A percentile compares a stretch with the other conserved stretches of the same genome.
phyloP scores from a whole-genome alignment of 202 grass and related monocot genomes.

The Zoysia matrella region DNA sequence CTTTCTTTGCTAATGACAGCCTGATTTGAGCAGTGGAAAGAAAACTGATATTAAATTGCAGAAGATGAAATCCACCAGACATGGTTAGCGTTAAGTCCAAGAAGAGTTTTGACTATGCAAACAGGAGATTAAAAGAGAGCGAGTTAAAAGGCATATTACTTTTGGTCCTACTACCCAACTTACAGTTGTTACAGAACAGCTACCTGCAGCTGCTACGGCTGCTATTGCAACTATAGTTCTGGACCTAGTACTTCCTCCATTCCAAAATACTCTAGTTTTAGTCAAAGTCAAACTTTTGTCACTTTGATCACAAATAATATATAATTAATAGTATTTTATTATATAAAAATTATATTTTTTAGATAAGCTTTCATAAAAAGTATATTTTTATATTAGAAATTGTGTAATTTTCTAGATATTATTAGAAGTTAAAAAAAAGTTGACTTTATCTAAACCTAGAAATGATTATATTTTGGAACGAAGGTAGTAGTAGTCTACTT shows the following conservation, averaged over 20 bases:
- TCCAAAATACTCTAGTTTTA: too few relatives aligned
- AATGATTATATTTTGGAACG: too few relatives aligned
- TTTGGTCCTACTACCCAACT: conserved; percentile 17
- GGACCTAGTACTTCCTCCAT: neutral
- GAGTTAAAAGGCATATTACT: neutral
- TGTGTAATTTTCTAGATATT: too few relatives aligned
- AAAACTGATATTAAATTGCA: conserved; percentile 39
- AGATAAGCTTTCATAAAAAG: too few relatives aligned
- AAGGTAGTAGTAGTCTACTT: conserved; percentile 24
- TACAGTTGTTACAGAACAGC: conserved; percentile 4
- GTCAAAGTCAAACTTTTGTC: too few relatives aligned
- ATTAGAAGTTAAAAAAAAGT: too few relatives aligned
- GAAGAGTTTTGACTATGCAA: conserved; percentile 18
- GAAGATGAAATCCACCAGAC: conserved; percentile 3
- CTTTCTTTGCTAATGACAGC: conserved; percentile 97
- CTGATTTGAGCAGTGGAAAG: conserved; percentile 49
- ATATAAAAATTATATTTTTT: too few relatives aligned
- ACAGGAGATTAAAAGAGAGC: too few relatives aligned
- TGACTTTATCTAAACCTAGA: too few relatives aligned
- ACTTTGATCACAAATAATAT: too few relatives aligned
- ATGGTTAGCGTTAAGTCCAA: conserved; percentile 37
- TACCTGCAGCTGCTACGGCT: conserved; percentile 19
- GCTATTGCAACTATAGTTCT: conserved; percentile 40
- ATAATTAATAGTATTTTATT: too few relatives aligned
- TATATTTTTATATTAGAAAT: too few relatives aligned